phyloP scores from a whole-genome alignment of 2,329 filamentous ascomycete genomes.

The Penicillium psychrosexuale region DNA sequence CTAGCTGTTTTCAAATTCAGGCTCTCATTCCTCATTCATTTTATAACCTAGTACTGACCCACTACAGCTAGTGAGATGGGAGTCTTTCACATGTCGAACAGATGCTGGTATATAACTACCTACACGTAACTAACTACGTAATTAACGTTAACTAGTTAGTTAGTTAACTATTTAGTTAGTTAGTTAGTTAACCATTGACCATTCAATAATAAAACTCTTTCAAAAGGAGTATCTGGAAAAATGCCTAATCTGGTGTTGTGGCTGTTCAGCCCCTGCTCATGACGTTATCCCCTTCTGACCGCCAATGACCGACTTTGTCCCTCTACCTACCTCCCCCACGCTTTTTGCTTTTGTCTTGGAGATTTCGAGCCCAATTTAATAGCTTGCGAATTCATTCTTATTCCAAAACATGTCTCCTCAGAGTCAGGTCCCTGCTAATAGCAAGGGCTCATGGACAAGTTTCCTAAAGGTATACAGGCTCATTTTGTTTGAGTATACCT shows the following conservation, averaged over 20 bases:
- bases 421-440: slow-evolving; percentile 40
- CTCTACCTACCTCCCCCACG: slow-evolving; percentile 6
- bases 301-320: slow-evolving; percentile 17
- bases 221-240: not conserved
- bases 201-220: not conserved
- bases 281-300: slow-evolving; percentile 25
- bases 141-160: too few relatives aligned
- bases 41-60: not conserved
- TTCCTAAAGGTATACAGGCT: slow-evolving; percentile 44
- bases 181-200: not conserved
- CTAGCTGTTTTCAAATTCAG: not conserved
- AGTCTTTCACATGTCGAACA: not conserved
- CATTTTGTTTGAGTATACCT: not conserved
- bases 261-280: slow-evolving; percentile 13
- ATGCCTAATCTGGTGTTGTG: not conserved
- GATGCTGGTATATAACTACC: not conserved
- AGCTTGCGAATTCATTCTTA: not conserved
- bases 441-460: slow-evolving; percentile 48
- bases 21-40: too few relatives aligned
- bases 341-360: not conserved
- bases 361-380: not conserved
- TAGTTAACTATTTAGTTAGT: too few relatives aligned
- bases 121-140: not conserved
- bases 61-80: not conserved
- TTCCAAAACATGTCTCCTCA: slow-evolving; percentile 34